Base-by-base conservation (phyloP, 2,329 filamentous ascomycete species). In the Pseudogymnoascus sp. region DNA sequence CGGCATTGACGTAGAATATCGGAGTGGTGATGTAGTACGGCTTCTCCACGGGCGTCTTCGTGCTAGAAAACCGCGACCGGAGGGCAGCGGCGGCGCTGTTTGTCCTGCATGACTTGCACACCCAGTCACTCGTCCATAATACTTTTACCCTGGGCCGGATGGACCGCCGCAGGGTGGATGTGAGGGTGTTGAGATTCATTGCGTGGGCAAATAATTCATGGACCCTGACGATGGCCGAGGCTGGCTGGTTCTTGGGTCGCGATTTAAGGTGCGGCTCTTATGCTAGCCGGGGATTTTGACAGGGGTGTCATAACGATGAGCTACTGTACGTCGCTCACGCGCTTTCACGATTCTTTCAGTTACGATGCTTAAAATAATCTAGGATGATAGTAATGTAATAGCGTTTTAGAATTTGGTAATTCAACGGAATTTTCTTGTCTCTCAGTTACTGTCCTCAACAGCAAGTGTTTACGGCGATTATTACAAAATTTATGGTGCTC, bases 1-100 rank as follows among this genome's bases (percentile, higher is more conserved):
- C 86, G 63, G 92, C 91, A 83, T 99, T 99, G 78, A 99, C 94
- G 76, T 99, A 99, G 79, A 97, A 99, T 64, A 99, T 99, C 2
- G 94, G 94, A 7, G 92, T 95, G 4, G 94, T 97, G 71, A 96
- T 82, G 79, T 97, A 99, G 79, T 88, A 97, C 7, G 93, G 92
- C 78, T 97, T 97, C 65, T 77, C 74, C 2, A 59, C 8, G n/a
- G 53, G 47, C 12, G 37, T 59, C n/a, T 61, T 63, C 1, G 67
- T 64, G 40, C 63, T 70, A 8, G 68, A 68, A 62, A 66, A 68
- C 11, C 62, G 61, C 40, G 56, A 33, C 31, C 25, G 28, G 3
- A 61, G 10, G 31, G 4, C 59, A 37, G 50, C 21, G 6, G 50
- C 21, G 6, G 53, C 28, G 11, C 25, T 37, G 25, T 61, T 67